Base-by-base conservation (phyloP, 176 grass and related monocot species). In the Triticum monococcum region DNA sequence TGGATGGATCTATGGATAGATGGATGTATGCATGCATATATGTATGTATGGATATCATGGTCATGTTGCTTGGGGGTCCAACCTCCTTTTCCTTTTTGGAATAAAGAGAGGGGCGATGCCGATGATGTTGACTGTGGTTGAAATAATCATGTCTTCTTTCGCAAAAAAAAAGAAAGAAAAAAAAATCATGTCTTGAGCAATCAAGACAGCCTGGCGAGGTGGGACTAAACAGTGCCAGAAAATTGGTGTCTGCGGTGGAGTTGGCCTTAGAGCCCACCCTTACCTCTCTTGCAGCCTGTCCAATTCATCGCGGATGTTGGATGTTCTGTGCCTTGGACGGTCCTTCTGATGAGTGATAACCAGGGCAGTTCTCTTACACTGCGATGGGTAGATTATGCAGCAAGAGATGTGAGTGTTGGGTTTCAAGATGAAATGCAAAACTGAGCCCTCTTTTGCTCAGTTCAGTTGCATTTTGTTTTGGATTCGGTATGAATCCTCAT, bases 251-350 rank as follows among this genome's bases (percentile, higher is more conserved):
- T 4, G 16, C 0, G 50, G 2, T 54, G 50, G 50, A 54, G 50
- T 17, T 54, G 16, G 1, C 5, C 16, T 54, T 16, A 41, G 9
- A 54, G 16, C 52, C 18, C 12, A 26, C 30, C 68, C 68, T 73
- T 26, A 4, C 36, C 48, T 86, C 57, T 56, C 41, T 75, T 81
- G 37, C 25, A n/a, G 11, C 24, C 7, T 72, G 37, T 32, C 13
- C 66, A 35, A 72, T 64, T 78, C 31, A 18, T 61, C 2, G 2
- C 48, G 3, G 4, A 24, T 38, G 33, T 82, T 12, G 9, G 33
- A 59, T 70, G 46, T 23, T 40, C 25, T 65, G 26, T 1, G 32
- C 13, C 71, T 88, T 4, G 86, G 80, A 88, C 2, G 86, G 86
- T 85, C 86, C 5, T 66, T 32, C 24, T 22, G 23, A 43, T 20